These are phyloP conservation scores for Pseudocercospora macadamiae DNA, from an alignment of 2,329 filamentous ascomycete species.

Conservation along the genomic window DNA sequence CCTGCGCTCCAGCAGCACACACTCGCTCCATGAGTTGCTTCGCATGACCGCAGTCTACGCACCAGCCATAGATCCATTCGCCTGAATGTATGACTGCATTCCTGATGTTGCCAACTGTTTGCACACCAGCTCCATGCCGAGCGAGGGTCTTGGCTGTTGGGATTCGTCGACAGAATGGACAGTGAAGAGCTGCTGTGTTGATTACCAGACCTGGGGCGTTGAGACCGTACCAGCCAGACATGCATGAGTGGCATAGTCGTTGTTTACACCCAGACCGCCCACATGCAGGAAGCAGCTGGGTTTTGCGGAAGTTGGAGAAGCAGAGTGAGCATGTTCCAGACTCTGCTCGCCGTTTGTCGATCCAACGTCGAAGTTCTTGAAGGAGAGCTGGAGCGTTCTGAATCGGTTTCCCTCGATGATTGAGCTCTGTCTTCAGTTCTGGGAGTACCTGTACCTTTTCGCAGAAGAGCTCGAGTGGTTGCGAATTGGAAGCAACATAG, in stretches of 20 bases:
- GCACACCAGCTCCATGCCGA: slow-evolving; percentile 10
- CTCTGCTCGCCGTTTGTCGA: slow-evolving; percentile 13
- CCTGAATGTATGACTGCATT: slow-evolving; percentile 12
- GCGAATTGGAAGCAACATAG: slow-evolving; percentile 8
- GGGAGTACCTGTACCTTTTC: slow-evolving; percentile 15
- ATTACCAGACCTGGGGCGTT: slow-evolving; percentile 15
- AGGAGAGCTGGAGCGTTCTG: slow-evolving; percentile 7
- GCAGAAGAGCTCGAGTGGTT: slow-evolving; percentile 7
- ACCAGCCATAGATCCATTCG: slow-evolving; percentile 20
- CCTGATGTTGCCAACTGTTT: slow-evolving; percentile 9
- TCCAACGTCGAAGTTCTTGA: slow-evolving; percentile 8
- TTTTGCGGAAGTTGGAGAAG: slow-evolving; percentile 13
- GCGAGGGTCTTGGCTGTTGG: slow-evolving; percentile 13
- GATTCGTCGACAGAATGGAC: slow-evolving; percentile 16
- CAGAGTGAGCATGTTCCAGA: slow-evolving; percentile 15
- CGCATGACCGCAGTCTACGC: slow-evolving; percentile 6
- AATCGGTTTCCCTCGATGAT: background rate
- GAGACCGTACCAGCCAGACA: slow-evolving; percentile 16
- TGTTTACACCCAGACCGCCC: slow-evolving; percentile 20
- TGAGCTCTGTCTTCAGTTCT: background rate
- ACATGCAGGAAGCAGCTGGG: slow-evolving; percentile 5
- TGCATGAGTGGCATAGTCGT: slow-evolving; percentile 11
- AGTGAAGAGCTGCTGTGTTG: slow-evolving; percentile 20
- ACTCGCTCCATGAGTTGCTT: slow-evolving; percentile 18
- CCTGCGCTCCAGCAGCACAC: slow-evolving; percentile 11